Base-by-base conservation (phyloP, 352 stramenopile species). In the Poterioochromonas sp. region DNA sequence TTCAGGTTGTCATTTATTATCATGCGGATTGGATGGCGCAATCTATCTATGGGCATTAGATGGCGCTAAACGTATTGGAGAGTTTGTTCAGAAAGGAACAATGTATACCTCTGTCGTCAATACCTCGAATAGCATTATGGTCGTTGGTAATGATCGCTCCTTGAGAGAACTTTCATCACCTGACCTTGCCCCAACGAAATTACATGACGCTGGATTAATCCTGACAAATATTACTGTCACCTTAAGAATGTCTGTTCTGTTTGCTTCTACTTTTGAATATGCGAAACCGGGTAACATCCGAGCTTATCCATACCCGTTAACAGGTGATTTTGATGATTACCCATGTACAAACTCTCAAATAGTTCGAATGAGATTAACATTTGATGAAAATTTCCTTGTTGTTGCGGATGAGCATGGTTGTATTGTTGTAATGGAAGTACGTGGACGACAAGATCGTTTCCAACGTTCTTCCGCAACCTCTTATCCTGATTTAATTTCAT, bases 31-130 rank as follows among this genome's bases (percentile, higher is more conserved):
- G 81, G 92, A 97, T 80, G 92, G 92, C 65, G 92, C 91, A 11
- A 89, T 97, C 37, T 96, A 97, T 79, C 85, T 92, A 63, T 97
- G 92, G 92, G 87, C 96, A 65, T 83, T 95, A 40, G 90, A 94
- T 53, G 90, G 95, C 54, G 89, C 86, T 63, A 95, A 94, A 79
- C 86, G 92, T 39, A 85, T 92, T n/a, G 90, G 88, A 40, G 73
- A 78, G 26, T 78, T 49, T 60, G 54, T 78, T n/a, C 8, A 78
- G 8, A 78, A 78, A 60, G 91, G 91, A n/a, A 89, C 91, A 2
- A 85, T 88, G 8, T 97, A 95, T 80, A 91, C 87, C 74, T 92
- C 88, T 8, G 91, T 89, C 11, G 80, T 95, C 22, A 90, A 83
- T 78, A 94, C 79, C 37, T 79, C 73, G 73, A 80, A 81, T 39